Conservation (phyloP, 768 basidiomycete species). For the Lentinus brumalis region DNA sequence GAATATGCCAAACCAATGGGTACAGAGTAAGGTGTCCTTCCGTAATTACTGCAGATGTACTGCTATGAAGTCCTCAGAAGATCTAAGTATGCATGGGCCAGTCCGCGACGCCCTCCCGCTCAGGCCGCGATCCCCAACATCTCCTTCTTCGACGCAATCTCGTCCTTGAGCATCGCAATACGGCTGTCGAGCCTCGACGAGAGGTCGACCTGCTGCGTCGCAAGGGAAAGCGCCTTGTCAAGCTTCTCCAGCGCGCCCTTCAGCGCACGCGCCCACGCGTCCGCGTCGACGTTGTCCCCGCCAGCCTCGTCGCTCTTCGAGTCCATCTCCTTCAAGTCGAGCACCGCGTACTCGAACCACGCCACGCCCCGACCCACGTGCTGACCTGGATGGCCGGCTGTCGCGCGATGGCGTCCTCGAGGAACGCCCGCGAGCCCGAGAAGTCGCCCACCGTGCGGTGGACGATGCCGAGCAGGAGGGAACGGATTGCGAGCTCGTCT, state of each 20-base stretch:
- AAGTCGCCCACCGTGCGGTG: slow-evolving; percentile 59
- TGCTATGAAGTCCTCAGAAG: too few relatives aligned
- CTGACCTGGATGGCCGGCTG: slow-evolving; percentile 47
- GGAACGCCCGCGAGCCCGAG: slow-evolving; percentile 45
- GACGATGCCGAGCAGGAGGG: slow-evolving; percentile 67
- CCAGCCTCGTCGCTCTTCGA: slow-evolving; percentile 10
- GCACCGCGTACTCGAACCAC: slow-evolving; percentile 68
- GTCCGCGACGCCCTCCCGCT: background rate
- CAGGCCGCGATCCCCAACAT: slow-evolving; percentile 29
- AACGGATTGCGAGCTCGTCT: slow-evolving; percentile 70
- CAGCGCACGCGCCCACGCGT: slow-evolving; percentile 51
- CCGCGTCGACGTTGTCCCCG: slow-evolving; percentile 2
- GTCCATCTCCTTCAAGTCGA: slow-evolving; percentile 65
- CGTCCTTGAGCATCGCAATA: slow-evolving; percentile 68
- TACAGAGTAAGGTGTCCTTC: too few relatives aligned
- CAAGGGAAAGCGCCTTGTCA: slow-evolving; percentile 49
- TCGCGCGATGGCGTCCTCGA: slow-evolving; percentile 51
- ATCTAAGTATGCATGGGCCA: too few relatives aligned
- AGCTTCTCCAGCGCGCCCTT: slow-evolving; percentile 51
- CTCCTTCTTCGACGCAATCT: slow-evolving; percentile 65
- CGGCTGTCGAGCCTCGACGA: slow-evolving; percentile 70
- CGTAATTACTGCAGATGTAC: too few relatives aligned
- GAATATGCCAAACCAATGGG: too few relatives aligned
- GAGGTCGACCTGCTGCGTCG: slow-evolving; percentile 60
- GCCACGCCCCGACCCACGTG: slow-evolving; percentile 72